Base-by-base conservation (phyloP, 805 yeast species). In the Kodamaea restingae region DNA sequence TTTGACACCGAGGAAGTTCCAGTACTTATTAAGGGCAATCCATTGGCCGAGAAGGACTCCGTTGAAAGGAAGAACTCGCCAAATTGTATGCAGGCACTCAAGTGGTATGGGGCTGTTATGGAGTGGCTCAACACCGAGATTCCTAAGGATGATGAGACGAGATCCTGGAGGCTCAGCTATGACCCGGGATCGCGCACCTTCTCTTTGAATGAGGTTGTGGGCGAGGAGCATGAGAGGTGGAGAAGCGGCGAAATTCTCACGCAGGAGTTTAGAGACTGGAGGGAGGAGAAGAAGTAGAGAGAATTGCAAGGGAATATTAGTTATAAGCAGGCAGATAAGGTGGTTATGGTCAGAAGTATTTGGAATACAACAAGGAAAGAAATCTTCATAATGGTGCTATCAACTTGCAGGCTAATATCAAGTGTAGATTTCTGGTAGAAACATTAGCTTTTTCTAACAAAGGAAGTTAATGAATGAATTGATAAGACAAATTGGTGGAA, bases 71-170 rank as follows among this genome's bases (percentile, higher is more conserved):
- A 62, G 51, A 46, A 41, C 43, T 65, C 64, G 40, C 78, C 86
- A 59, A 79, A 78, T 52, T 91, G 95, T 48, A 75, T 80, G 60
- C 87, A 81, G 40, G 80, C 91, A 7, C 67, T 91, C 36, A 85
- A 81, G 51, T 93, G 95, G 79, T 85, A 87, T 59, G 91, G 91
- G 3, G 88, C 93, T 0, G 73, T 83, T 14, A 66, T 87, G 39
- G 87, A 85, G 41, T 88, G 96, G 96, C 56, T 91, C 24, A 67
- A 67, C 30, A 71, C 70, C 15, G 54, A 48, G 34, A 45, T 69
- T 14, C 82, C 86, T 9, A 64, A 68, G 20, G 76, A 75, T 31
- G 63, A 55, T 36, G 78, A 79, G 42, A 58, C 63, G 15, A 73
- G 65, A 34, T 73, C 76, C 1, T 78, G 74, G 68, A 65, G 72